Conservation (phyloP, 305 asterid species). For the Solanum hybrid region DNA sequence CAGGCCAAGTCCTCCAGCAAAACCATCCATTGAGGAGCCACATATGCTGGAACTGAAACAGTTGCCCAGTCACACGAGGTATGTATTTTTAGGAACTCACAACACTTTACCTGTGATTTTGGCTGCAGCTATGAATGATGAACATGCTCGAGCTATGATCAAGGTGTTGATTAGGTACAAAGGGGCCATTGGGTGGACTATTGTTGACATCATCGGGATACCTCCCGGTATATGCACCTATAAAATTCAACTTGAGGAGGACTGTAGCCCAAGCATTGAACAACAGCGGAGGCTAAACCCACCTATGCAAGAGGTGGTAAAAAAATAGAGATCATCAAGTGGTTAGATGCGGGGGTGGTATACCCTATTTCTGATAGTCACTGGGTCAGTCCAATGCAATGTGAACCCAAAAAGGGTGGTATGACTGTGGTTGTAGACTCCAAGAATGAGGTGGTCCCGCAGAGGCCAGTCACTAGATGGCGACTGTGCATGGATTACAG, state of each 20-base stretch:
- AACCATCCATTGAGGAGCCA: too few species aligned
- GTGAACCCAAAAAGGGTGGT: background rate
- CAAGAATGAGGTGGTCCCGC: background rate
- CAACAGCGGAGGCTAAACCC: background rate
- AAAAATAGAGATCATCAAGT: background rate
- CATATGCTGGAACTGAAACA: background rate
- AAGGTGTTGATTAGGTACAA: background rate
- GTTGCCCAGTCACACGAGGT: background rate
- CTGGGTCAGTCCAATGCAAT: background rate
- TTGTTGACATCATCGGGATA: background rate
- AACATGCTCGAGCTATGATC: background rate
- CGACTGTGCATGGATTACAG: too few species aligned
- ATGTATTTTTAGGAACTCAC: background rate
- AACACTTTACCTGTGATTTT: background rate
- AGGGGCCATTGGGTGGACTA: background rate
- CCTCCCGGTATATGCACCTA: background rate
- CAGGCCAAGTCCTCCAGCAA: too few species aligned
- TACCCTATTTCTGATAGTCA: background rate
- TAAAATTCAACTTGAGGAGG: background rate
- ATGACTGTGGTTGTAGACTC: background rate
- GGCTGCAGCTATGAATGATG: background rate
- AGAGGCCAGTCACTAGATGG: background rate
- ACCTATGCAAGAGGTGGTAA: background rate
- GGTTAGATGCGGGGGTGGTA: background rate
- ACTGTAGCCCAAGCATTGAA: background rate